Conservation (phyloP, 306 rosid species). For the Casuarina glauca region DNA sequence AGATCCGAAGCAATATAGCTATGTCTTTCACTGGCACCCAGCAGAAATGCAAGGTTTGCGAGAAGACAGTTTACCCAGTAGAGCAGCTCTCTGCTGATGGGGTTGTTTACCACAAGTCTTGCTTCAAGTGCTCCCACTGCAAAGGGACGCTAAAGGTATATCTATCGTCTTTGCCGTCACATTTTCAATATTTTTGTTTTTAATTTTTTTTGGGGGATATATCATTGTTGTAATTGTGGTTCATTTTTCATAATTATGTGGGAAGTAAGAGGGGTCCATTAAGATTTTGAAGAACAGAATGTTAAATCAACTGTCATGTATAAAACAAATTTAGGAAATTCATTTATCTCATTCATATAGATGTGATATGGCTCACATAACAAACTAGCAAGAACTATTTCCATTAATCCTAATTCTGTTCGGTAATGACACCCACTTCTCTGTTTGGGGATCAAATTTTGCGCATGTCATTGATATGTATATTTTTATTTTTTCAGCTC, state of each 20-base stretch:
- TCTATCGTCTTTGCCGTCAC: slow-evolving; percentile 1
- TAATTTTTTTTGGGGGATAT: slow-evolving; percentile 13
- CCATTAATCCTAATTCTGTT: neutral
- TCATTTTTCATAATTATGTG: neutral
- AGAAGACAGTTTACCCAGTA: slow-evolving; percentile 89
- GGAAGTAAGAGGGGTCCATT: neutral
- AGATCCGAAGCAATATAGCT: slow-evolving; percentile 58
- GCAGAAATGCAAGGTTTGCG: slow-evolving; percentile 93
- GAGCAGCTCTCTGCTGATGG: slow-evolving; percentile 96
- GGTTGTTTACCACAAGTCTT: slow-evolving; percentile 78
- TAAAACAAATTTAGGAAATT: neutral
- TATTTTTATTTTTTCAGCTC: slow-evolving; percentile 53
- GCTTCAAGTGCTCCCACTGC: slow-evolving; percentile 96
- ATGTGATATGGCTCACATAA: neutral
- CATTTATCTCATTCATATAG: neutral
- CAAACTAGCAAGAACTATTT: neutral
- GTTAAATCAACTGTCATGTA: neutral
- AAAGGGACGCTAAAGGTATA: slow-evolving; percentile 90
- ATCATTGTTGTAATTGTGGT: slow-evolving; percentile 2
- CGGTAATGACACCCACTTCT: neutral
- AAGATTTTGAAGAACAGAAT: neutral
- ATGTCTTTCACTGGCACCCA: slow-evolving; percentile 93
- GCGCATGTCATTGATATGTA: slow-evolving; percentile 3
- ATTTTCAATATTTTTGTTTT: neutral
- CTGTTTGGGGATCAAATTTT: slow-evolving; percentile 23